These are phyloP conservation scores for Mucor circinelloides DNA, from an alignment of 371 early-diverging fungal genomes.

Conservation along the genomic window DNA sequence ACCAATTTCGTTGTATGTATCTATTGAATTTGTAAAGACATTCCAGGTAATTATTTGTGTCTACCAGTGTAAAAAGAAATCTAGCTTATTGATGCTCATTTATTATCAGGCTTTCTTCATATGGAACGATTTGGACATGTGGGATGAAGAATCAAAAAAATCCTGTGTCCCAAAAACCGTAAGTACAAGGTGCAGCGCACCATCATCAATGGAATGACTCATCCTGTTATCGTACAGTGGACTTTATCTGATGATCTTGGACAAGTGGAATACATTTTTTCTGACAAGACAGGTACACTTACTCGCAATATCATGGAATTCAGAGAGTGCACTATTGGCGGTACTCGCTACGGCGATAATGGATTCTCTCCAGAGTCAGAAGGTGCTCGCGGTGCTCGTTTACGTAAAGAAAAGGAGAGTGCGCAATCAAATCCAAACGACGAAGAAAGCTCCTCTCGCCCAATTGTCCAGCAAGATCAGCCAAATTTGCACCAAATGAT, in stretches of 20 bases:
- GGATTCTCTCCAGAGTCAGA: conserved; percentile 66
- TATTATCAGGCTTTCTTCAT: conserved; percentile 81
- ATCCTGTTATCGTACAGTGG: conserved; percentile 54
- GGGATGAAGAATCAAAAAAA: conserved; percentile 68
- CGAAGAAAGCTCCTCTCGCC: conserved; percentile 20
- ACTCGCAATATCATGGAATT: conserved; percentile 95
- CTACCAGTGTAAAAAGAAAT: neutral
- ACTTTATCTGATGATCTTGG: conserved; percentile 96
- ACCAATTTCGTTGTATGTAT: conserved; percentile 96
- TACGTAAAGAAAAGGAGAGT: conserved; percentile 44
- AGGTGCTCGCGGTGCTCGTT: conserved; percentile 54
- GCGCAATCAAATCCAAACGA: conserved; percentile 14
- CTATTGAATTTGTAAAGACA: conserved; percentile 86
- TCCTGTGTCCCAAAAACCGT: conserved; percentile 74
- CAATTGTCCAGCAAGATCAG: neutral
- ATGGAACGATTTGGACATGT: conserved; percentile 84
- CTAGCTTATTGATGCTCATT: neutral
- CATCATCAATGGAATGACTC: neutral
- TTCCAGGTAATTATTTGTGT: conserved; percentile 67
- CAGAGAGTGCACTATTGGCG: conserved; percentile 84
- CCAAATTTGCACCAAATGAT: neutral
- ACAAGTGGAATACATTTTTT: conserved; percentile 94
- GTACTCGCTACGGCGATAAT: conserved; percentile 80
- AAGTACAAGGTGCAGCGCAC: conserved; percentile 20
- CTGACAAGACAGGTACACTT: conserved; percentile 98